phyloP scores from a whole-genome alignment of 495 filamentous ascomycete genomes.

The Xanthoparmelia taractica region DNA sequence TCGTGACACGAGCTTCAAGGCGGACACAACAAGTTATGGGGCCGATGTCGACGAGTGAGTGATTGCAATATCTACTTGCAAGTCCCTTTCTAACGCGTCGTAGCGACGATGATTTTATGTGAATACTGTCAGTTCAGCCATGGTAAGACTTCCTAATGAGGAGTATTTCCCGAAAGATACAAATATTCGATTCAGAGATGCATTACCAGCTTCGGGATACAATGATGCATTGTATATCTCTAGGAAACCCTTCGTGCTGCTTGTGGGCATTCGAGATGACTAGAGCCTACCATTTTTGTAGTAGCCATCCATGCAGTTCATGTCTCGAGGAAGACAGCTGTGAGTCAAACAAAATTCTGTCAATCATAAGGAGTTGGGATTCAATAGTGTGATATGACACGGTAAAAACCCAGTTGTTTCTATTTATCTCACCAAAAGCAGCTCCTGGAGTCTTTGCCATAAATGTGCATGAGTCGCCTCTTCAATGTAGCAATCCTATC shows the following conservation, averaged over 20 bases:
- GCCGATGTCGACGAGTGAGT: conserved; percentile 72
- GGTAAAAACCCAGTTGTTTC: not conserved
- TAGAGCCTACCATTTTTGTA: not conserved
- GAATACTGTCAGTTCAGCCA: conserved; percentile 25
- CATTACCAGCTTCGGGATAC: conserved; percentile 9
- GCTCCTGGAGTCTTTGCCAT: not conserved
- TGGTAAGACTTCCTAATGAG: not conserved
- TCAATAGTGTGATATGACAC: not conserved
- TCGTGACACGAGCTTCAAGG: conserved; percentile 51
- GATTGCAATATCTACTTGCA: not conserved
- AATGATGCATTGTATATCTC: not conserved
- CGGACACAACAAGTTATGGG: conserved; percentile 68
- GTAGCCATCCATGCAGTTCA: not conserved
- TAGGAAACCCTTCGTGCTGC: not conserved
- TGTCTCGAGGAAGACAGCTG: not conserved
- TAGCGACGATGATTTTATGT: conserved; percentile 62
- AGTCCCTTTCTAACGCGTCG: conserved; percentile 4
- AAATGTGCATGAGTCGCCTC: not conserved
- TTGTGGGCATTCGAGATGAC: not conserved
- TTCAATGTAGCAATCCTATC: not conserved
- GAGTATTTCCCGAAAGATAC: not conserved
- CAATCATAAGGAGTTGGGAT: not conserved
- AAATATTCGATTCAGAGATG: not conserved
- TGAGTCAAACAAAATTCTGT: not conserved
- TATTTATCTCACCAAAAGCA: not conserved